Evolutionary conservation across 805 yeast genomes (phyloP), one percentile per base, ranked within the genome.

Genomic region (Starmerella floris): DNA sequence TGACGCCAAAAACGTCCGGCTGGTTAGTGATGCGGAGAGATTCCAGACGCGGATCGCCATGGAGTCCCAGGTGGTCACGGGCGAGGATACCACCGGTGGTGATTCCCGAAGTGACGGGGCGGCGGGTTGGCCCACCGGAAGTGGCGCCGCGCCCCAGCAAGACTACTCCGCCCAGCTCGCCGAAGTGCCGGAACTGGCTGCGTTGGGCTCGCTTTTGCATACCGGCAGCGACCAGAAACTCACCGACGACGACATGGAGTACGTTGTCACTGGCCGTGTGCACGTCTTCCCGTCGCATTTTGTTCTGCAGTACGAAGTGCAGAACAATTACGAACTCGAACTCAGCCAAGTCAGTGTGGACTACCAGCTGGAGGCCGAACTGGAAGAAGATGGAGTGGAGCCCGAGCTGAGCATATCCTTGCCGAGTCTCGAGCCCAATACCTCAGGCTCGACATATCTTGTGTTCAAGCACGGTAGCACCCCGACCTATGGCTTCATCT

Each of bases 231-330:
- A n/a, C 16, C 67, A 74, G 43, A 75, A 79, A 51, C 73, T 88
- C 56, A 87, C 97, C 20, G 98, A 91, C 61, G 70, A 73, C 46
- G 97, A 87, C 61, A 84, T 93, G 48, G 98, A 91, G 64, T 84
- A 85, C 61, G 87, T 84, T 35, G 94, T 91, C 46, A 72, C 71
- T 40, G 87, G 80, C 28, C 68, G 83, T 43, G 87, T 83, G 62
- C 97, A 87, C 60, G 64, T 87, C 43, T 91, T 82, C 62, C 75
- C 74, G 48, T 66, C 73, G 15, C 66, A 79, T 56, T 74, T 88
- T 48, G 75, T 78, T 26, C 63, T 85, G 50, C 95, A 88, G 66
- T 88, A 74, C 63, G 76, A 80, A 51, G 74, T 91, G 50, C 73
- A 79, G 45, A 91, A 91, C 66, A 91, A 97, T 3, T 71, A 85